Evolutionary conservation across 2,329 filamentous ascomycete genomes (phyloP).

Genomic region (Rhynchosporium agropyri): DNA sequence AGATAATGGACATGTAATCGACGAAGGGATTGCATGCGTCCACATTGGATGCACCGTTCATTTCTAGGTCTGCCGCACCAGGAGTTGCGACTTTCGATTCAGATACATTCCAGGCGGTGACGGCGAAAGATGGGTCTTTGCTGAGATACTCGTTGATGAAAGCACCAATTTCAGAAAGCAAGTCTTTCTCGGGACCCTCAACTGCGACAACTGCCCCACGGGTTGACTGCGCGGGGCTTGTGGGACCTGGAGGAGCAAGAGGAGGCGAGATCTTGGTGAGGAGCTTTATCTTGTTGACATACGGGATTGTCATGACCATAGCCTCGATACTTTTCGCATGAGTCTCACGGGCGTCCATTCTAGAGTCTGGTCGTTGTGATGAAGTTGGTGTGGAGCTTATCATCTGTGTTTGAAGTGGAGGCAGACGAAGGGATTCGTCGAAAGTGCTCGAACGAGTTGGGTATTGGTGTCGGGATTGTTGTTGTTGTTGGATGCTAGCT

Average conservation of each 20-base stretch:
- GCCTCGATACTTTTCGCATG: conserved; percentile 59
- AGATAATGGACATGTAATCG: conserved; percentile 69
- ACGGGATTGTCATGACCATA: conserved; percentile 75
- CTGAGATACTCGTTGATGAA: conserved; percentile 52
- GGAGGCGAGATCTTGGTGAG: conserved; percentile 76
- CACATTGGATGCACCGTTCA: conserved; percentile 22
- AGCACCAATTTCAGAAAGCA: conserved; percentile 59
- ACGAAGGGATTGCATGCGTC: conserved; percentile 47
- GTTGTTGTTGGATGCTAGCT: conserved; percentile 35
- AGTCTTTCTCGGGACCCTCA: conserved; percentile 67
- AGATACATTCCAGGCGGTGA: conserved; percentile 38
- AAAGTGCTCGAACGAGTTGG: conserved; percentile 34
- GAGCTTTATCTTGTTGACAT: conserved; percentile 74
- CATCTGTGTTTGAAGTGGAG: conserved; percentile 42
- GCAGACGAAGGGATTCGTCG: conserved; percentile 43
- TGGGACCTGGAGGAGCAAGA: conserved; percentile 48
- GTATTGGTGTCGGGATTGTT: conserved; percentile 36
- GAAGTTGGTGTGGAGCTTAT: conserved; percentile 43
- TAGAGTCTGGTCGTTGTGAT: conserved; percentile 44
- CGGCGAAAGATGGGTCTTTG: conserved; percentile 36
- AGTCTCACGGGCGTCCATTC: conserved; percentile 41
- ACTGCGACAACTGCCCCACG: conserved; percentile 83
- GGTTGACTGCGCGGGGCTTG: conserved; percentile 45
- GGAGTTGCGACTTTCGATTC: neutral
- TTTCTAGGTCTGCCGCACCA: conserved; percentile 27